Evolutionary conservation across 441 rosid species (phyloP), one percentile per base, ranked within the genome.

Genomic region (Francoa sonchifolia): DNA sequence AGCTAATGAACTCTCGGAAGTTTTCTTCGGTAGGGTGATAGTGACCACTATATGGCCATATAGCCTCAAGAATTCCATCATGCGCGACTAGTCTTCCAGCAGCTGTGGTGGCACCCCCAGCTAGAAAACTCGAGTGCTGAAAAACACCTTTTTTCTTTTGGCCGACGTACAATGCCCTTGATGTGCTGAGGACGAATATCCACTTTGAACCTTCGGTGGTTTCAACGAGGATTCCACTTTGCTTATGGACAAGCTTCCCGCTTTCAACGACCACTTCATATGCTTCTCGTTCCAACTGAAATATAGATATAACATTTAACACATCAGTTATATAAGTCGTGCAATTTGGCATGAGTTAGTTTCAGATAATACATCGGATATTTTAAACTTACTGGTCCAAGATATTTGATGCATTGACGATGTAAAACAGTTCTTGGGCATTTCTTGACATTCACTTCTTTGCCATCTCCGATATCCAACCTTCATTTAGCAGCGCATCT

Each of bases 31-130:
- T 89, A 8, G 98, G 98, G 39, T 44, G 94, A 54, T 89, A 89
- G 54, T 89, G 98, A 29, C 98, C 98, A 33, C 97, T 89, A 42
- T 89, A 84, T 0, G 95, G 94, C 97, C 95, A 89, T 21, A 89
- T 65, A 29, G 95, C 95, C 95, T 77, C 71, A 8, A 85, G 86
- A 26, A 76, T 55, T 5, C 94, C 96, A 15, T 71, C 51, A 19
- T 51, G 69, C 31, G 89, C 82, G 0, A 79, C 80, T 47, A 82
- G 44, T 59, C 94, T 73, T 21, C 96, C 94, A 33, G 94, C 89
- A 25, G 96, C 88, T 0, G 79, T 66, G 44, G 76, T 87, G 41
- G 94, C 89, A 0, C 75, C 96, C 17, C 96, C 89, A 11, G 92
- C 65, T 8, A 79, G 66, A 62, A 86, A 86, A 59, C 94, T 86